Evolutionary conservation across 495 filamentous ascomycete genomes (phyloP).

Genomic region (Aspergillus homomorphus): DNA sequence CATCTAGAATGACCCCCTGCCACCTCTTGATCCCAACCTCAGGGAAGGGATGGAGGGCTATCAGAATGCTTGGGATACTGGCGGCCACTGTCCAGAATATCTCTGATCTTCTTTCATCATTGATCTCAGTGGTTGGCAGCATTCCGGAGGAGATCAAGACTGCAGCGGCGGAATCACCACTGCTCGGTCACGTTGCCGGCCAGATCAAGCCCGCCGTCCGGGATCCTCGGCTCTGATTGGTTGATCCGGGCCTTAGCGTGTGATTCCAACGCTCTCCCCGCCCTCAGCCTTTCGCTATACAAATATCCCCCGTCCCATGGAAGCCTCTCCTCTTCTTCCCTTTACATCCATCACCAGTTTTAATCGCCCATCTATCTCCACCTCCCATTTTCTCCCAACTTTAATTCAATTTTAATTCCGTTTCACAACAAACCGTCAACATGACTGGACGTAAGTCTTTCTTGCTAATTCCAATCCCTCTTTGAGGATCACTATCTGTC

Average conservation of each 20-base stretch:
- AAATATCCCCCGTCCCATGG: slow-evolving; percentile 46
- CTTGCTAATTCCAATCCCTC: neutral
- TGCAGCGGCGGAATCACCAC: slow-evolving; percentile 22
- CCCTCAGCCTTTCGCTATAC: slow-evolving; percentile 33
- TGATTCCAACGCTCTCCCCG: slow-evolving; percentile 40
- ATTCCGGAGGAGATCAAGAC: slow-evolving; percentile 29
- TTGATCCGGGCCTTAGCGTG: slow-evolving; percentile 34
- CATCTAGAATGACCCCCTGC: slow-evolving; percentile 31
- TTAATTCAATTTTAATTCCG: slow-evolving; percentile 7
- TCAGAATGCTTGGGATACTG: slow-evolving; percentile 17
- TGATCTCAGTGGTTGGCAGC: slow-evolving; percentile 28
- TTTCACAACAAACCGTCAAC: slow-evolving; percentile 36
- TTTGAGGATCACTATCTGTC: slow-evolving; percentile 1
- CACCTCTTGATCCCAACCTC: slow-evolving; percentile 40
- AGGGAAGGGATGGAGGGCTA: slow-evolving; percentile 17
- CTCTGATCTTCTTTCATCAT: slow-evolving; percentile 7
- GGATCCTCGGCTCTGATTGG: slow-evolving; percentile 44
- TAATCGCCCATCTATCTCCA: slow-evolving; percentile 36
- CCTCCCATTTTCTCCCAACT: slow-evolving; percentile 28
- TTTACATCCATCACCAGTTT: slow-evolving; percentile 41
- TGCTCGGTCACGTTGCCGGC: slow-evolving; percentile 29
- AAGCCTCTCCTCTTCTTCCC: slow-evolving; percentile 26
- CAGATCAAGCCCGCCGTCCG: slow-evolving; percentile 27
- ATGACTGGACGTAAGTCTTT: slow-evolving; percentile 70
- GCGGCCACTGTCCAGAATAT: slow-evolving; percentile 17